Base-by-base conservation (phyloP, 345 rosid genomes). In the Eucalyptus melliodora region DNA sequence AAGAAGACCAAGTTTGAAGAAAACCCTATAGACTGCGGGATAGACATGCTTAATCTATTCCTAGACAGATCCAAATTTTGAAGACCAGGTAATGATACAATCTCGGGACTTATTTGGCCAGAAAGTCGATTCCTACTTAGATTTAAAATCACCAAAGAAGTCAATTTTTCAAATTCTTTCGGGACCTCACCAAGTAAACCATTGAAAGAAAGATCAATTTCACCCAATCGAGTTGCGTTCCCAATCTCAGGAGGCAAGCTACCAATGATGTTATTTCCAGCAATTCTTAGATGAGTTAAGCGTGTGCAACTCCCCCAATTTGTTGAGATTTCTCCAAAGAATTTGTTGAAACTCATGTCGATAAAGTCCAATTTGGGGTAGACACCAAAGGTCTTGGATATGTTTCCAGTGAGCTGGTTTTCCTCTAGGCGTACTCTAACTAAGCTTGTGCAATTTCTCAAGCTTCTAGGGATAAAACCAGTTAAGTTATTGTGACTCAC, bases 71-170 rank as follows among this genome's bases (percentile, higher is more conserved):
- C 67, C 67, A 60, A 60, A 1, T 60, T 60, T 27, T 26, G 67
- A 60, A 60, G 67, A 60, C 51, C 2, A 3, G 69, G 62, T 2
- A 21, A 17, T 17, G 62, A 56, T 56, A 56, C 62, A 56, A 56
- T 21, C 27, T 56, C 6, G 4, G 6, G 62, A 56, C 62, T 56
- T 56, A 56, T 2, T 56, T 0, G 30, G 30, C 62, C 1, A 21
- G 12, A 56, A n/a, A 94, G 87, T 34, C 67, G 88, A n/a, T 93
- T 93, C n/a, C 88, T 81, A 8, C 53, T 59, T 77, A 93, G 72
- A 5, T 11, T 21, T 31, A 93, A 83, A 86, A 8, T 62, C 14
- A 3, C 15, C 89, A 93, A 83, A 16, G 55, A n/a, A 14, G 16
- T 62, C 86, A 94, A 80, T 6, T 60, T 89, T 34, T 67, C 94